Conservation (phyloP, 1,139 yeast species). For the Candida anutae region DNA sequence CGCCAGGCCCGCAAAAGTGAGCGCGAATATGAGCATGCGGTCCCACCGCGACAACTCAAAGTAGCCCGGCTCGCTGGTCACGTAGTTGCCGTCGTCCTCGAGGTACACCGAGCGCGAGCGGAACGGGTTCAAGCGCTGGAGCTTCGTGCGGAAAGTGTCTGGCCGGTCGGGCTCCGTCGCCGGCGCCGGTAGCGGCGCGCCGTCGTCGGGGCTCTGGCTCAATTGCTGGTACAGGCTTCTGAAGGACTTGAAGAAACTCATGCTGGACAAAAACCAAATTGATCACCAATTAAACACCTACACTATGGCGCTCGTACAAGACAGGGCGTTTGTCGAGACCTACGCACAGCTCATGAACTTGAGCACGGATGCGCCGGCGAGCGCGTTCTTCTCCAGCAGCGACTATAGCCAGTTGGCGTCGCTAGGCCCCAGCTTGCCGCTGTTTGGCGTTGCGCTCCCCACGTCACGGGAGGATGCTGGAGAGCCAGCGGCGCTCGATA, state of each 20-base stretch:
- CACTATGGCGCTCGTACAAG: too few relatives aligned
- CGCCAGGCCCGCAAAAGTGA: conserved; percentile 47
- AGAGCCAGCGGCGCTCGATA: conserved; percentile 7
- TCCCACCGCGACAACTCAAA: conserved; percentile 52
- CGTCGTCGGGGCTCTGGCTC: conserved; percentile 25
- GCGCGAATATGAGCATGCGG: conserved; percentile 47
- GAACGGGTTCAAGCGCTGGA: conserved; percentile 36
- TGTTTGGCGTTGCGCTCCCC: conserved; percentile 23
- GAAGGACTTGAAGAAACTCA: conserved; percentile 36
- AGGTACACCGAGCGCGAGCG: conserved; percentile 27
- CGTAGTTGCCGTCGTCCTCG: conserved; percentile 38
- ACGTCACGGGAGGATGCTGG: conserved; percentile 3
- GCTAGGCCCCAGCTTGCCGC: conserved; percentile 38
- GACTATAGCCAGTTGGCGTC: conserved; percentile 26
- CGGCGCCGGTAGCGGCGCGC: conserved; percentile 35
- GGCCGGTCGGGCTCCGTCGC: conserved; percentile 20
- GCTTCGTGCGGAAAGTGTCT: conserved; percentile 19
- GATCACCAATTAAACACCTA: too few relatives aligned
- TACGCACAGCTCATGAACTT: conserved; percentile 27
- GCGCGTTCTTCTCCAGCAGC: conserved; percentile 22
- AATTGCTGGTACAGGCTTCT: conserved; percentile 22
- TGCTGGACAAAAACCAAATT: conserved; percentile 5
- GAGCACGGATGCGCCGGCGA: conserved; percentile 17
- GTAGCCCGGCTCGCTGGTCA: conserved; percentile 38
- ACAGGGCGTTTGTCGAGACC: conserved; percentile 20